Evolutionary conservation across 345 rosid genomes (phyloP), one percentile per base, ranked within the genome.

Genomic region (Abelmoschus esculentus): DNA sequence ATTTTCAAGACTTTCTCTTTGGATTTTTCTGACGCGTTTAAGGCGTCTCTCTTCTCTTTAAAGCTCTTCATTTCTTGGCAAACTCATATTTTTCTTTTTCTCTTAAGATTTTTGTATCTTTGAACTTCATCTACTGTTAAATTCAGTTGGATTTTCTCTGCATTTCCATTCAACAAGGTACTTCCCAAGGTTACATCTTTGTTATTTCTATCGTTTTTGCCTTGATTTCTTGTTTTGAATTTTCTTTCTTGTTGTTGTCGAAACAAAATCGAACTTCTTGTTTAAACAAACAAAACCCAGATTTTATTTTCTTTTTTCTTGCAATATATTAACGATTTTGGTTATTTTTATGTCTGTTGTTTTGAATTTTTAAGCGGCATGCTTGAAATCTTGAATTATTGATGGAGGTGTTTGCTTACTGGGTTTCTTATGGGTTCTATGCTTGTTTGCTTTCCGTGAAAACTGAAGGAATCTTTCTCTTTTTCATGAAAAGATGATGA

Each of bases 371-470:
- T n/a, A 17, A 47, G 40, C 32, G 28, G 34, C 34, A 52, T 60
- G 70, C 40, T 31, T 64, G 7, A n/a, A 60, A 26, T 59, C 6
- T 69, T 46, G 5, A 29, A 61, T 61, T 50, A 15, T 36, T 22
- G 76, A 56, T 29, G 40, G 28, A 52, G 50, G 42, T 46, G 58
- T 63, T 17, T 70, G 69, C n/a, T 13, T 67, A 17, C 44, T 61
- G 57, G 29, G 7, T 71, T 66, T 77, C 42, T 9, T 74, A 15
- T 2, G n/a, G 7, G 29, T 67, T 29, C 49, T 58, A 56, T 66
- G 71, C 62, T 73, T 70, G 61, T 26, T 73, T 15, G 26, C 42
- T 15, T 29, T 59, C 66, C 58, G 54, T 54, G 76, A 73, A 70
- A 78, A 75, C 29, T 44, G 8, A 62, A 60, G 11, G 40, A 67